phyloP scores from a whole-genome alignment of 345 rosid genomes.

The Rhodomyrtus tomentosa region DNA sequence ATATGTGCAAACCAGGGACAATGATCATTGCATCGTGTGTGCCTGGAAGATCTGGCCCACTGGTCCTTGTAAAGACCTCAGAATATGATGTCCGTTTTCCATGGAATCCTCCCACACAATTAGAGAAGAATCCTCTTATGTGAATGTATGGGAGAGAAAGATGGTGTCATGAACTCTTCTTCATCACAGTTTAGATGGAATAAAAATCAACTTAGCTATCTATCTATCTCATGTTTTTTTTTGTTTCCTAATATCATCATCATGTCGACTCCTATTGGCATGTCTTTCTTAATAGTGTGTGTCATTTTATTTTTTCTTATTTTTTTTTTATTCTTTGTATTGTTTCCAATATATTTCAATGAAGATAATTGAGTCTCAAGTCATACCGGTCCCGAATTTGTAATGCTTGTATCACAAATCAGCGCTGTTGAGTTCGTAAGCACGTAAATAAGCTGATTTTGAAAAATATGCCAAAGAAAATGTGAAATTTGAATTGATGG shows the following conservation, averaged over 20 bases:
- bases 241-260: not conserved
- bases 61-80: not conserved
- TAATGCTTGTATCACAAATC: not conserved
- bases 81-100: not conserved
- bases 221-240: not conserved
- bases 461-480: not conserved
- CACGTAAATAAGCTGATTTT: not conserved
- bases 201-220: not conserved
- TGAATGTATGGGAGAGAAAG: not conserved
- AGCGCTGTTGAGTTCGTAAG: not conserved
- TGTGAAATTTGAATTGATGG: not conserved
- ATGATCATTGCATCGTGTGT: not conserved
- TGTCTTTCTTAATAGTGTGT: not conserved
- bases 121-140: not conserved
- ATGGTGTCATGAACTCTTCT: not conserved
- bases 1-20: not conserved
- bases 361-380: not conserved
- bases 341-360: not conserved
- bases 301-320: not conserved
- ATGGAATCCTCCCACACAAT: not conserved
- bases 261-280: not conserved
- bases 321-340: not conserved
- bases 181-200: not conserved
- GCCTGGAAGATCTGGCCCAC: not conserved
- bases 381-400: not conserved